Evolutionary conservation across 176 grass and related monocot genomes (phyloP).

Genomic region (Triticum urartu): DNA sequence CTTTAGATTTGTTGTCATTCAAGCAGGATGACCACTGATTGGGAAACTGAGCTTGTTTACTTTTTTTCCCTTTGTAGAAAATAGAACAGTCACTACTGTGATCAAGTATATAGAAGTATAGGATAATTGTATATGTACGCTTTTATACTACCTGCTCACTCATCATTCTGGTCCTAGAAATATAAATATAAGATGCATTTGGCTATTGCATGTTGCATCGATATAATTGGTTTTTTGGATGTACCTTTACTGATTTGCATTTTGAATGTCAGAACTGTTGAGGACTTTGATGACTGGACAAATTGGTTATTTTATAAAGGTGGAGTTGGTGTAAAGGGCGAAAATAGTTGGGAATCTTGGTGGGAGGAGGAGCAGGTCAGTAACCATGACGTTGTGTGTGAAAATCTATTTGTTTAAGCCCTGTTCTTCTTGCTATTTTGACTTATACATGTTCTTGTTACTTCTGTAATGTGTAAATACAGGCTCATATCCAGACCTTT

Average conservation of each 20-base stretch:
- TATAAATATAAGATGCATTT: slow-evolving; percentile 18
- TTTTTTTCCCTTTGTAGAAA: background rate
- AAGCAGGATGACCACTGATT: background rate
- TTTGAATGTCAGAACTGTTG: slow-evolving; percentile 62
- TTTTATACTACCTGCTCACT: background rate
- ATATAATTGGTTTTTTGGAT: slow-evolving; percentile 4
- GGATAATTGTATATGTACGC: background rate
- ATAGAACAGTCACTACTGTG: background rate
- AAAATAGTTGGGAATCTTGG: slow-evolving; percentile 95
- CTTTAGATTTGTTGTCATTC: background rate
- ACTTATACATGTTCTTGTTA: background rate
- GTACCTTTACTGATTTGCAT: background rate
- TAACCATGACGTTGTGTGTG: background rate
- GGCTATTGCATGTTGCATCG: background rate
- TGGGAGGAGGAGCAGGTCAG: slow-evolving; percentile 92
- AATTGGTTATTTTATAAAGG: slow-evolving; percentile 97
- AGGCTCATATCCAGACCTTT: slow-evolving; percentile 80
- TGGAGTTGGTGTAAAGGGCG: slow-evolving; percentile 93
- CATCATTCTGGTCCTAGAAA: background rate
- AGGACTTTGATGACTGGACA: slow-evolving; percentile 98
- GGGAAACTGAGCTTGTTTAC: background rate
- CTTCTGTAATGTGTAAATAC: slow-evolving; percentile 22
- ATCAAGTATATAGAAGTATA: slow-evolving; percentile 9
- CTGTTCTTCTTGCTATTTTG: slow-evolving; percentile 4
- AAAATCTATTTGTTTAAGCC: slow-evolving; percentile 17